Conservation (phyloP, 257 asterid genomes). For the Nicotiana noctiflora region DNA sequence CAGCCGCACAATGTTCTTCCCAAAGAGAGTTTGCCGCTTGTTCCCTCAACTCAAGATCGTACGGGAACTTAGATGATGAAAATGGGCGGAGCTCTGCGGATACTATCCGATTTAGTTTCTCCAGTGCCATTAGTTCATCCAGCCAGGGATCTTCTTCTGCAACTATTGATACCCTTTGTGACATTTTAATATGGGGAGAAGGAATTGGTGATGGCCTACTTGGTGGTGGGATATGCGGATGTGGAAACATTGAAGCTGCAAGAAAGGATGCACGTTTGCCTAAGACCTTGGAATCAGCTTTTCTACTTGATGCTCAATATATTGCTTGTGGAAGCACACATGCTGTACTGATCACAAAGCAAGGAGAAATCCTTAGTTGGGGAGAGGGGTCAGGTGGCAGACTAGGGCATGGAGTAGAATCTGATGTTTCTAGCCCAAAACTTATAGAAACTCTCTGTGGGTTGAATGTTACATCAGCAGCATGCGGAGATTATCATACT, state of each 20-base stretch:
- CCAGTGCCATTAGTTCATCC: constrained; percentile 49
- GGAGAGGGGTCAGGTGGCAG: constrained; percentile 62
- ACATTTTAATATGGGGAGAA: constrained; percentile 65
- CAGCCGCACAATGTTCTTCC: constrained; percentile 29
- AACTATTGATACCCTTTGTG: constrained; percentile 36
- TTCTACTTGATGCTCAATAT: constrained; percentile 38
- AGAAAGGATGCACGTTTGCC: constrained; percentile 41
- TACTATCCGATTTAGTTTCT: constrained; percentile 37
- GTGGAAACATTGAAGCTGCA: constrained; percentile 25
- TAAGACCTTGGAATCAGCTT: constrained; percentile 50
- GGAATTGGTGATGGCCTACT: constrained; percentile 50
- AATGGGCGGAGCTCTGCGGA: constrained; percentile 38
- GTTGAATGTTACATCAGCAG: constrained; percentile 35
- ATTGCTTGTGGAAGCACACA: constrained; percentile 59
- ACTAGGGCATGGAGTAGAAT: constrained; percentile 68
- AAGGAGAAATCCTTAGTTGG: constrained; percentile 64
- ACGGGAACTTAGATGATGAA: constrained; percentile 20
- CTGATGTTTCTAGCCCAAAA: constrained; percentile 38
- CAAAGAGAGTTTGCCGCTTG: constrained; percentile 27
- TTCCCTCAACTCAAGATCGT: constrained; percentile 33
- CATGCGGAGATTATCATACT: constrained; percentile 71
- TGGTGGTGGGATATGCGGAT: constrained; percentile 33
- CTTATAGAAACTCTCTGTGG: constrained; percentile 40
- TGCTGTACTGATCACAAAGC: constrained; percentile 51
- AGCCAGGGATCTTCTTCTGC: constrained; percentile 46